Percentiles rank a stretch among this genome's conserved stretches.
Evolutionary conservation across 2,329 filamentous ascomycete species (phyloP).

Genomic region (Paecilomyces formosus): DNA sequence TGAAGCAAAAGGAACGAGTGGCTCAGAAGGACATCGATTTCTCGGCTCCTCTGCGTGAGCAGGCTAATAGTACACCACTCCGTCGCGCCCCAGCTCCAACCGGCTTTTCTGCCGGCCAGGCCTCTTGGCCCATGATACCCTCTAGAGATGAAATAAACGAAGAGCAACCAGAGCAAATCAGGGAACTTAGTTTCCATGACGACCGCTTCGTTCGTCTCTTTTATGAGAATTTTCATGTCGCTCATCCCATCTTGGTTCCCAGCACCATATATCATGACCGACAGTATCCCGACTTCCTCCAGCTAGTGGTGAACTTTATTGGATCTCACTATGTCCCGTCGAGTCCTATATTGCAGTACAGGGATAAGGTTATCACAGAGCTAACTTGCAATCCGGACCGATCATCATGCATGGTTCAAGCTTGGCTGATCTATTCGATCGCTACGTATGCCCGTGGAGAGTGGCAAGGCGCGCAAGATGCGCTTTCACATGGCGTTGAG

Average conservation of each 20-base stretch:
- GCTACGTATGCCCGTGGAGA: conserved; percentile 27
- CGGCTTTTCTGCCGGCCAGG: no score
- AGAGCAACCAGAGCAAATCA: conserved; percentile 17
- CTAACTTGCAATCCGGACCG: conserved; percentile 15
- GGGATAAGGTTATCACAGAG: conserved; percentile 18
- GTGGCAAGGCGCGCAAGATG: conserved; percentile 20
- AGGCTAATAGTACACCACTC: no score
- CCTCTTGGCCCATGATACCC: no score
- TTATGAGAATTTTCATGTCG: conserved; percentile 46
- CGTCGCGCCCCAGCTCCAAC: no score
- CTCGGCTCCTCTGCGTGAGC: no score
- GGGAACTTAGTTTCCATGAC: no score
- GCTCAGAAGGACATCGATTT: no score
- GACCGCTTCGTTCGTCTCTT: conserved; percentile 35
- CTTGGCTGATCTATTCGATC: conserved; percentile 28
- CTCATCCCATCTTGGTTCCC: conserved; percentile 49
- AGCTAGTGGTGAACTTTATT: conserved; percentile 45
- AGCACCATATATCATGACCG: conserved; percentile 28
- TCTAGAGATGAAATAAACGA: no score
- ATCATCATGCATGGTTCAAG: conserved; percentile 30
- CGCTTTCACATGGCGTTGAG: conserved; percentile 57
- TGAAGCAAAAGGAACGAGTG: no score
- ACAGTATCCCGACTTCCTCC: conserved; percentile 39
- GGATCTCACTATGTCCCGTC: conserved; percentile 44
- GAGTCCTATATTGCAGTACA: conserved; percentile 12